These are phyloP conservation scores for Quercus alba DNA, from an alignment of 306 rosid genomes.

Conservation along the genomic window DNA sequence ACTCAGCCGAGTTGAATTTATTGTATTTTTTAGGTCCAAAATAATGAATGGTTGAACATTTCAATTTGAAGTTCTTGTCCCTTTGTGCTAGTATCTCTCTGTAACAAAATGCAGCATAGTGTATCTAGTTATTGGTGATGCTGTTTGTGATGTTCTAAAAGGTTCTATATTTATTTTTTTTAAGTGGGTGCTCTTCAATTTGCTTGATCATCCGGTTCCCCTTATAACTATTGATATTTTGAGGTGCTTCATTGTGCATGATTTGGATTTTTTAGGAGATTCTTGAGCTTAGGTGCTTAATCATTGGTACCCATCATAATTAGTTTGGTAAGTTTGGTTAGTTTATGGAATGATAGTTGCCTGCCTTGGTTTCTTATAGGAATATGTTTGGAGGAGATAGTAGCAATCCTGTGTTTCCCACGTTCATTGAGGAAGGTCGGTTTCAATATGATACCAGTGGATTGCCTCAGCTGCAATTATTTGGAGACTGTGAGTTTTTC, in stretches of 20 bases:
- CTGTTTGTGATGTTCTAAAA: background rate
- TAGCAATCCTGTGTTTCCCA: conserved; percentile 16
- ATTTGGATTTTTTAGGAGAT: background rate
- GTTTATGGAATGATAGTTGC: background rate
- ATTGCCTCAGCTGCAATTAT: conserved; percentile 29
- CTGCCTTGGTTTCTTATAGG: background rate
- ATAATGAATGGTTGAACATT: too few species aligned
- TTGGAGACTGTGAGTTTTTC: conserved; percentile 28
- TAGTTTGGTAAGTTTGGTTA: background rate
- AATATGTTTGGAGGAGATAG: conserved; percentile 29
- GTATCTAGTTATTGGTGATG: background rate
- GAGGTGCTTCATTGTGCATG: background rate
- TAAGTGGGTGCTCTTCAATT: background rate
- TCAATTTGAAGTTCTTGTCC: background rate
- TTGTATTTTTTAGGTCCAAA: too few species aligned
- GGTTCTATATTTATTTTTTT: background rate
- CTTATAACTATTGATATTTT: background rate
- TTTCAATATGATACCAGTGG: conserved; percentile 18
- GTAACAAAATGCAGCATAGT: too few species aligned
- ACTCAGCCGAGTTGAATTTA: too few species aligned
- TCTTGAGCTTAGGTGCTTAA: background rate
- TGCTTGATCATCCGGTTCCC: background rate
- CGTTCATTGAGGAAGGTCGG: conserved; percentile 16
- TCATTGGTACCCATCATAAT: background rate
- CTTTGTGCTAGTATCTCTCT: background rate